Conservation (phyloP, 108 stramenopile species). For the Thalassiosira profunda region DNA sequence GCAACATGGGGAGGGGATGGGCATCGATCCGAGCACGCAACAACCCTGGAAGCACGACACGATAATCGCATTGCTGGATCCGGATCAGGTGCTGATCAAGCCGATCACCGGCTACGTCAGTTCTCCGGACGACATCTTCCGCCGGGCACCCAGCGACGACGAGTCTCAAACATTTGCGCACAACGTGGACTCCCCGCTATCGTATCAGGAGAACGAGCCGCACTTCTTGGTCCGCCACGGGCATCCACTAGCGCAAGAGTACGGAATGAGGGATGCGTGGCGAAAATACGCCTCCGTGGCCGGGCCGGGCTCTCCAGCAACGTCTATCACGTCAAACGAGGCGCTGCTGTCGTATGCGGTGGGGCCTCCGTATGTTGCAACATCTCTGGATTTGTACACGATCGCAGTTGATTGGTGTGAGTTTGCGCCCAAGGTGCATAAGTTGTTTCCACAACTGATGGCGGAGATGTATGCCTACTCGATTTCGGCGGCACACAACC, state of each 20-base stretch:
- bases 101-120: slow-evolving; percentile 69
- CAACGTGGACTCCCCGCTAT: background rate
- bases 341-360: background rate
- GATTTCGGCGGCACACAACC: slow-evolving; percentile 71
- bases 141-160: slow-evolving; percentile 11
- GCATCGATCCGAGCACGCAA: slow-evolving; percentile 31
- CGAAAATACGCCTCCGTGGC: slow-evolving; percentile 41
- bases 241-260: slow-evolving; percentile 79
- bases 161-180: no score
- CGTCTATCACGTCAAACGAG: background rate
- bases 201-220: background rate
- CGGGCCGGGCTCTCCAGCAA: slow-evolving; percentile 3
- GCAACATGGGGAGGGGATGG: slow-evolving; percentile 47
- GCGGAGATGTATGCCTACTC: slow-evolving; percentile 87
- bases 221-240: slow-evolving; percentile 63
- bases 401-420: slow-evolving; percentile 35
- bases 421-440: slow-evolving; percentile 21
- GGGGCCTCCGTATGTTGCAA: slow-evolving; percentile 32
- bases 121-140: slow-evolving; percentile 35
- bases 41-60: slow-evolving; percentile 52
- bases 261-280: slow-evolving; percentile 85
- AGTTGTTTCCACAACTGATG: slow-evolving; percentile 39
- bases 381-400: slow-evolving; percentile 41
- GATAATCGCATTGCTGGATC: slow-evolving; percentile 66
- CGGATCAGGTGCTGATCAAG: slow-evolving; percentile 69